Conservation (phyloP, 495 filamentous ascomycete species). For the Clavariopsis aquatica region DNA sequence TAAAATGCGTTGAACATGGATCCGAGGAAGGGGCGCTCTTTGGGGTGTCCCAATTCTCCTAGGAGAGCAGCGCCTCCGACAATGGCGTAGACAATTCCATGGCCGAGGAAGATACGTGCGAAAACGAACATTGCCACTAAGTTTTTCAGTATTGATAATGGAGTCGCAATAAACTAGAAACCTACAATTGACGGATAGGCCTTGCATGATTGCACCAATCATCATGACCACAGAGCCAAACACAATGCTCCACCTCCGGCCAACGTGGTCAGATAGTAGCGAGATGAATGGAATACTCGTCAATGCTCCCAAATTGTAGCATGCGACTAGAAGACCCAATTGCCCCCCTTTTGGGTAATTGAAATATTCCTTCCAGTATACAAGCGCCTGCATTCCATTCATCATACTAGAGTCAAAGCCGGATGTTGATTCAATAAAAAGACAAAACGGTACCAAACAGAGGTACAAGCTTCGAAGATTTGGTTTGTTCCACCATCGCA, state of each 20-base stretch:
- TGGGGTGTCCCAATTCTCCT: conserved; percentile 66
- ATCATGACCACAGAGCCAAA: conserved; percentile 61
- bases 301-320: conserved; percentile 57
- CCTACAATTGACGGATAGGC: conserved; percentile 51
- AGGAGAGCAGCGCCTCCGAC: conserved; percentile 63
- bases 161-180: conserved; percentile 1
- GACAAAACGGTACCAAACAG: conserved; percentile 63
- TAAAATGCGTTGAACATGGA: conserved; percentile 67
- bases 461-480: conserved; percentile 64
- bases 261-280: conserved; percentile 55
- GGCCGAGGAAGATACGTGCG: conserved; percentile 56
- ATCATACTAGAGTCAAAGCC: conserved; percentile 73
- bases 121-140: conserved; percentile 60
- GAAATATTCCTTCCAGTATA: conserved; percentile 57
- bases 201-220: conserved; percentile 61
- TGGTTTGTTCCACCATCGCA: conserved; percentile 63
- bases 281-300: conserved; percentile 60
- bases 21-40: conserved; percentile 63
- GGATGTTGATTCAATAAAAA: conserved; percentile 74
- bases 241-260: conserved; percentile 60
- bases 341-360: conserved; percentile 46
- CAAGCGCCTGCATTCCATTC: conserved; percentile 65
- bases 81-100: conserved; percentile 56
- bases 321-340: conserved; percentile 30
- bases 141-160: conserved; percentile 1